Percentiles rank a stretch among this genome's conserved stretches.
phyloP scores from a whole-genome alignment of 1,284 basidiomycete genomes.

The Boletus mariae region DNA sequence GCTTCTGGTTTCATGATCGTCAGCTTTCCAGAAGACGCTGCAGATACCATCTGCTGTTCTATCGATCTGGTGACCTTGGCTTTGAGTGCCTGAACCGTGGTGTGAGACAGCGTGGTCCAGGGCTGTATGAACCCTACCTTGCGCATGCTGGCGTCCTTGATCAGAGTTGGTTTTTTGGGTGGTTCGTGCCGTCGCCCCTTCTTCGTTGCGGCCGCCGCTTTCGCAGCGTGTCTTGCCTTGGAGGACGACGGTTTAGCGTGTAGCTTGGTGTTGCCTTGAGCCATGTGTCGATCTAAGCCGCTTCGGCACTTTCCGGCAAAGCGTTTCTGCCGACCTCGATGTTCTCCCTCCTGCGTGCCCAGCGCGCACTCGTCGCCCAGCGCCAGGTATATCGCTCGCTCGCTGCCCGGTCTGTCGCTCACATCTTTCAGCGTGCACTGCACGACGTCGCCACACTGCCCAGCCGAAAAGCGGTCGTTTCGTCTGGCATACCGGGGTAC shows the following conservation, averaged over 20 bases:
- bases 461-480: slow-evolving; percentile 62
- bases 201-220: slow-evolving; percentile 62
- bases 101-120: no score
- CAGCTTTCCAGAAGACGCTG: slow-evolving; percentile 81
- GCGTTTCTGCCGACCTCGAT: slow-evolving; percentile 37
- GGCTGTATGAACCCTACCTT: slow-evolving; percentile 42
- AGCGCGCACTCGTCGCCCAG: slow-evolving; percentile 41
- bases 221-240: slow-evolving; percentile 51
- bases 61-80: slow-evolving; percentile 88
- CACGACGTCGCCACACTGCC: slow-evolving; percentile 67
- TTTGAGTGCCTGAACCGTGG: slow-evolving; percentile 59
- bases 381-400: slow-evolving; percentile 39
- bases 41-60: slow-evolving; percentile 83
- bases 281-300: slow-evolving; percentile 33
- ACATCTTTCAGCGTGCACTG: slow-evolving; percentile 54
- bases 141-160: slow-evolving; percentile 68
- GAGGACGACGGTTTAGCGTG: slow-evolving; percentile 48
- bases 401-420: not conserved
- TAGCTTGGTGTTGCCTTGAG: slow-evolving; percentile 66
- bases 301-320: slow-evolving; percentile 29
- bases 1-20: slow-evolving; percentile 82
- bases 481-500: slow-evolving; percentile 78
- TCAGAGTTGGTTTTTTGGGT: slow-evolving; percentile 65
- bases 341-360: slow-evolving; percentile 50
- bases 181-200: slow-evolving; percentile 69